A percentile compares a stretch with the other conserved stretches of the same genome.
Evolutionary conservation across 1,284 basidiomycete genomes (phyloP).

Genomic region (Paramarasmius palmivorus): DNA sequence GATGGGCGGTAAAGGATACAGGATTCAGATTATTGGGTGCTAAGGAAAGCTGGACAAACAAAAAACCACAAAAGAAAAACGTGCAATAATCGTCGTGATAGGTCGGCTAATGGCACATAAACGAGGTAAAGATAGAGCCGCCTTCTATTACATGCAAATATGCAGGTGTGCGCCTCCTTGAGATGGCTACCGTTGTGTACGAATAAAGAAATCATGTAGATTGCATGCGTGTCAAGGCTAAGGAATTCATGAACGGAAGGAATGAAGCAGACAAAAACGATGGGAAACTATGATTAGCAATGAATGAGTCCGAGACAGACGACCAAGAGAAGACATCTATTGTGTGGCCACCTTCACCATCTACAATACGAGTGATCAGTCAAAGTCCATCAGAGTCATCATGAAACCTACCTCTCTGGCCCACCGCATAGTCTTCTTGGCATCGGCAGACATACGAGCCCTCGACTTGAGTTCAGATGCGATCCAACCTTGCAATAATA

Average conservation of each 20-base stretch:
- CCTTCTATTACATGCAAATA: slow-evolving; percentile 40
- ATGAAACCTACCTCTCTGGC: slow-evolving; percentile 74
- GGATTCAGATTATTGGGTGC: slow-evolving; percentile 8
- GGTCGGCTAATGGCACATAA: slow-evolving; percentile 7
- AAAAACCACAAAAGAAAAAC: slow-evolving; percentile 2
- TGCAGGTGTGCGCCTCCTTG: slow-evolving; percentile 53
- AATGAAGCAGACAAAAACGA: slow-evolving; percentile 21
- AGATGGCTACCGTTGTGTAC: slow-evolving; percentile 45
- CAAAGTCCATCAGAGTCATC: too few species aligned
- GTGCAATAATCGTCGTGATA: slow-evolving; percentile 1
- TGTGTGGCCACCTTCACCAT: slow-evolving; percentile 72
- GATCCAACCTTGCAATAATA: slow-evolving; percentile 84
- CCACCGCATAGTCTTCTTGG: slow-evolving; percentile 82
- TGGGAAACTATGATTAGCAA: slow-evolving; percentile 16
- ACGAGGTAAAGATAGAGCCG: slow-evolving; percentile 6
- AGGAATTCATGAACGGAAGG: slow-evolving; percentile 17
- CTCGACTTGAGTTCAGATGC: slow-evolving; percentile 74
- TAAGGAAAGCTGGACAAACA: slow-evolving; percentile 3
- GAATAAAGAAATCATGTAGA: slow-evolving; percentile 36
- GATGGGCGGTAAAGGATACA: slow-evolving; percentile 14
- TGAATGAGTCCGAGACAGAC: slow-evolving; percentile 7
- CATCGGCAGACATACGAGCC: slow-evolving; percentile 65
- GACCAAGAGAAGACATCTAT: slow-evolving; percentile 38
- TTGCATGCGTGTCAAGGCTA: slow-evolving; percentile 40
- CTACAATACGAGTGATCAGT: too few species aligned